phyloP scores from a whole-genome alignment of 1,284 basidiomycete genomes.

The Macrocybe sp. region DNA sequence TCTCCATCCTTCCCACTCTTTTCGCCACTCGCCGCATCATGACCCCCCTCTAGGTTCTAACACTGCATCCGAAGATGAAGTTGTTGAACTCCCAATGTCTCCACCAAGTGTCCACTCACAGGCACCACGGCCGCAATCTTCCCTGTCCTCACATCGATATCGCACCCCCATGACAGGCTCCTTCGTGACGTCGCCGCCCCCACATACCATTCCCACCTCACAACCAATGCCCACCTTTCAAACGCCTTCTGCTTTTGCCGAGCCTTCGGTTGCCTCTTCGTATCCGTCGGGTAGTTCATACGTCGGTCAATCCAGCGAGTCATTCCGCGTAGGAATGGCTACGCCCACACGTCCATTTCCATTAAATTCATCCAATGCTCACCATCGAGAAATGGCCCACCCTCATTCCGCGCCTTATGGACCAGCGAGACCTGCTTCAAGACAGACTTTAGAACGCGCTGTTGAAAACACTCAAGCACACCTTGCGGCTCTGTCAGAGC shows the following conservation, averaged over 20 bases:
- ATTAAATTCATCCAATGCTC: conserved; percentile 24
- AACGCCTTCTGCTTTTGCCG: conserved; percentile 68
- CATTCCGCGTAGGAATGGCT: conserved; percentile 30
- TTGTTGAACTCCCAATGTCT: conserved; percentile 35
- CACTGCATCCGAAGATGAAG: conserved; percentile 23
- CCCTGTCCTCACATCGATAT: conserved; percentile 67
- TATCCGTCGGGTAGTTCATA: conserved; percentile 33
- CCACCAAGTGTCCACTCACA: conserved; percentile 29
- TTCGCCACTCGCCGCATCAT: conserved; percentile 11
- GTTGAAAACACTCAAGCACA: conserved; percentile 86
- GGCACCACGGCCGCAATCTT: conserved; percentile 60
- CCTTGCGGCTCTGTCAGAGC: conserved; percentile 85
- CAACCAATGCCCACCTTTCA: conserved; percentile 73
- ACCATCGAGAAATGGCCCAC: conserved; percentile 29
- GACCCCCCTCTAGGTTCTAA: conserved; percentile 16
- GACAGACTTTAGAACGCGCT: conserved; percentile 58
- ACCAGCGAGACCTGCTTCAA: conserved; percentile 36
- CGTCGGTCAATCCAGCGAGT: conserved; percentile 30
- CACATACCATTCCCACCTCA: conserved; percentile 32
- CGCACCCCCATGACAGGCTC: conserved; percentile 71
- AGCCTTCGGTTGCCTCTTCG: conserved; percentile 36
- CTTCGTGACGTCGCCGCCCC: conserved; percentile 50
- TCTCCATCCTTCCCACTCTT: conserved; percentile 19
- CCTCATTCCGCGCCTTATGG: conserved; percentile 29
- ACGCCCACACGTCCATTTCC: conserved; percentile 35